Evolutionary conservation across 495 filamentous ascomycete species (phyloP), one percentile per base, ranked within the genome.

Genomic region (Penicillium arizonense): DNA sequence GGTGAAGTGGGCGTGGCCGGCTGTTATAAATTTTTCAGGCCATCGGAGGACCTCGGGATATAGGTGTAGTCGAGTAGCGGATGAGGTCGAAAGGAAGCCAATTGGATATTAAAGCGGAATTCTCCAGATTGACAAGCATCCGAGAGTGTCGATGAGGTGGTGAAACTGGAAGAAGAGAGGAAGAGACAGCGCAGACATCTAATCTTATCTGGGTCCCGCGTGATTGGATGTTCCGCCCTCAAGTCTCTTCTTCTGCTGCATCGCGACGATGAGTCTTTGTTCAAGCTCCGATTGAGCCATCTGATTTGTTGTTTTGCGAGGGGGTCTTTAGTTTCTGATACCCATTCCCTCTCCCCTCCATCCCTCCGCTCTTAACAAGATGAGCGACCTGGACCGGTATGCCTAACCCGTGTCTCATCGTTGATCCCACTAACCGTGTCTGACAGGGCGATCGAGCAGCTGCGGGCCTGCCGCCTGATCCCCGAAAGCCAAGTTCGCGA

Each of bases 401-500:
- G 52, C 18, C 28, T 16, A n/a, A 20, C 45, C 23, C 49, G 21
- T 24, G 18, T 34, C 14, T 11, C n/a, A 21, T 36, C 41, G 35
- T 44, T 18, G 12, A 12, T 40, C 23, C 53, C 43, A 26, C 42
- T 52, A 53, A 59, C 47, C 42, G 21, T 54, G 33, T 36, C 43
- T n/a, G 54, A 7, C 63, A 97, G 94, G 73, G 91, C 91, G 41
- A 98, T 98, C 70, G 85, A 86, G 59, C 91, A 94, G 65, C 83
- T 98, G 57, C 88, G 94, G 75, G 87, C 91, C 64, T 98, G 94
- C 76, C 89, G 92, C 56, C 90, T 94, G 51, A 98, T 98, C 63
- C 94, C 94, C 55, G 94, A 98, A 77, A 77, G 85, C 39, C 88
- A 96, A 68, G 95, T 98, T 44, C 87, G 94, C 60, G 91, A 97